Evolutionary conservation across 345 rosid genomes (phyloP).

Genomic region (Hibiscus syriacus): DNA sequence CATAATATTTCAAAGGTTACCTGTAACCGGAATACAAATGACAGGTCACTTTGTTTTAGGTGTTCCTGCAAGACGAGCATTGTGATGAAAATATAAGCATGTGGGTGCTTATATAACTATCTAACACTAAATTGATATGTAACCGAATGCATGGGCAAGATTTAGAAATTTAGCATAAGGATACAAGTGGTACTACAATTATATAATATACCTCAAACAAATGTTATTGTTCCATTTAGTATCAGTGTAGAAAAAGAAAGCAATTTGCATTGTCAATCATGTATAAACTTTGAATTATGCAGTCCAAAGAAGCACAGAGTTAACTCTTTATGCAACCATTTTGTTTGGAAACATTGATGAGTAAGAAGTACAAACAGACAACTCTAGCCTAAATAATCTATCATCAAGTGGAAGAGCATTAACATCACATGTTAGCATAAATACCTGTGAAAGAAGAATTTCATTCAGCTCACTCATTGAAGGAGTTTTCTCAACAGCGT

Average conservation of each 20-base stretch:
- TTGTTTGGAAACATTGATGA: background rate
- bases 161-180: background rate
- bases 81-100: background rate
- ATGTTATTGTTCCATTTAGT: too few relatives aligned
- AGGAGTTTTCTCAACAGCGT: constrained; percentile 87
- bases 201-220: background rate
- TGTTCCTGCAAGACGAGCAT: constrained; percentile 62
- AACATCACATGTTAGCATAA: background rate
- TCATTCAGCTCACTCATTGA: constrained; percentile 95
- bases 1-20: constrained; percentile 26
- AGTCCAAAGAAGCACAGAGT: background rate
- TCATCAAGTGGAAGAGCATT: background rate
- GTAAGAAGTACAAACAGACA: background rate
- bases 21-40: constrained; percentile 91
- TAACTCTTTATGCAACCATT: background rate
- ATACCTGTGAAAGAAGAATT: constrained; percentile 10
- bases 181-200: background rate
- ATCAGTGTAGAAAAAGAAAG: background rate
- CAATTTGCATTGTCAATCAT: background rate
- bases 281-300: background rate
- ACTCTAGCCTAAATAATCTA: background rate
- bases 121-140: background rate
- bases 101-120: background rate
- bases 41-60: constrained; percentile 82
- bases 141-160: background rate